A percentile compares a stretch with the other conserved stretches of the same genome.
Evolutionary conservation across 2,329 filamentous ascomycete species (phyloP).

Genomic region (Penicillium sp.): DNA sequence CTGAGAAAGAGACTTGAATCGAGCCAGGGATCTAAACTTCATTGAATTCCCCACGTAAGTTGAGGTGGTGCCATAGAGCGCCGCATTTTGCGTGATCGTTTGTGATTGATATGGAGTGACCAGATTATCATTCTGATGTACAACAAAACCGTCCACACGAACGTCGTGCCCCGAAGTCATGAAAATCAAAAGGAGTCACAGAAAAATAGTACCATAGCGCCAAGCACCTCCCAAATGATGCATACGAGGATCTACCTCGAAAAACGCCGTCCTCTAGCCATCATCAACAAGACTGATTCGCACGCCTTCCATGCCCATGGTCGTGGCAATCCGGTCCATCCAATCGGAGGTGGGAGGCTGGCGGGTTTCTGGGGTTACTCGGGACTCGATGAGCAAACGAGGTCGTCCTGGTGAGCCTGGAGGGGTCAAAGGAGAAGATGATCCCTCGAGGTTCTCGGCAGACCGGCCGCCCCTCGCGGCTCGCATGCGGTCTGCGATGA

Average conservation of each 20-base stretch:
- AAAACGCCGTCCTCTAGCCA: background rate
- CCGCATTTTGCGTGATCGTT: too few relatives aligned
- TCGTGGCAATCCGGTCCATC: slow-evolving; percentile 29
- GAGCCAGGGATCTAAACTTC: too few relatives aligned
- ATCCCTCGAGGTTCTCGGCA: background rate
- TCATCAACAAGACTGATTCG: slow-evolving; percentile 20
- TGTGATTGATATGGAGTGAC: background rate
- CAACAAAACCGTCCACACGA: background rate
- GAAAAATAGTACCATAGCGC: background rate
- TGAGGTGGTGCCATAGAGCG: too few relatives aligned
- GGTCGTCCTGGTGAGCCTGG: slow-evolving; percentile 17
- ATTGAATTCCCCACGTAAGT: too few relatives aligned
- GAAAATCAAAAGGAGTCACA: background rate
- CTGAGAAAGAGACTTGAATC: too few relatives aligned
- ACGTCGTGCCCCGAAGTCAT: background rate
- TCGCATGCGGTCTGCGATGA: slow-evolving; percentile 10
- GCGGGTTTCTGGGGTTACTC: slow-evolving; percentile 19
- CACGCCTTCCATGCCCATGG: slow-evolving; percentile 30
- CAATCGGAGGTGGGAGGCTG: slow-evolving; percentile 25
- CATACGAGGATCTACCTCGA: background rate
- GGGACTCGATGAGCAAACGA: slow-evolving; percentile 19
- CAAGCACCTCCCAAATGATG: background rate
- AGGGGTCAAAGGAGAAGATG: slow-evolving; percentile 14
- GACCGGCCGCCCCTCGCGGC: background rate
- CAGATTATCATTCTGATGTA: background rate